phyloP scores from a whole-genome alignment of 1,139 yeast genomes.

The Hanseniaspora uvarum region DNA sequence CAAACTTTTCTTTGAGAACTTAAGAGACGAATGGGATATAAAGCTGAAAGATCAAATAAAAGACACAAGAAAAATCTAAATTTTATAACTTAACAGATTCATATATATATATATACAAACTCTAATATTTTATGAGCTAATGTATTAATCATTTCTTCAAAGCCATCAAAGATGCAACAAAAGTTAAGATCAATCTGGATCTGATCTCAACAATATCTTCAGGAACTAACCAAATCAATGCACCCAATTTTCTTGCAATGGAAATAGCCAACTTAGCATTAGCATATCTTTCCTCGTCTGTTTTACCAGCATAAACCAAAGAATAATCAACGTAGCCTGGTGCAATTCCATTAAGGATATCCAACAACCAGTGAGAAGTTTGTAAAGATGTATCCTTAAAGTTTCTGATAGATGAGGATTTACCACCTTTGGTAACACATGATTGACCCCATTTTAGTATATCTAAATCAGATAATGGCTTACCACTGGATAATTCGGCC shows the following conservation, averaged over 20 bases:
- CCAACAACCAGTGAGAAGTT: constrained; percentile 71
- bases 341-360: constrained; percentile 82
- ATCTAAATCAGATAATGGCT: constrained; percentile 69
- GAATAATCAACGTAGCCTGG: constrained; percentile 97
- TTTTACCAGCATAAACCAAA: constrained; percentile 65
- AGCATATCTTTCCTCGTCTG: constrained; percentile 80
- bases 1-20: constrained; percentile 40
- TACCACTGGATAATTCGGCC: constrained; percentile 60
- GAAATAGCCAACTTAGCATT: constrained; percentile 96
- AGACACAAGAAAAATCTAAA: constrained; percentile 36
- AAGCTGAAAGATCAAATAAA: constrained; percentile 63
- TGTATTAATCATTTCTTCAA: constrained; percentile 28
- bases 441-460: constrained; percentile 90
- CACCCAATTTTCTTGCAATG: constrained; percentile 95
- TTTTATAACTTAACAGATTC: neutral
- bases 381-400: constrained; percentile 73
- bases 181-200: constrained; percentile 81
- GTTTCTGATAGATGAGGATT: constrained; percentile 57
- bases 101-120: neutral
- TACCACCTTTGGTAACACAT: constrained; percentile 77
- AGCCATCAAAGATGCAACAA: constrained; percentile 90
- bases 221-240: constrained; percentile 97
- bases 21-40: constrained; percentile 56
- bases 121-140: neutral
- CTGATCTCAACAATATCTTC: constrained; percentile 96